Base-by-base conservation (phyloP, 805 yeast species). In the Saccharomyces mikatae region DNA sequence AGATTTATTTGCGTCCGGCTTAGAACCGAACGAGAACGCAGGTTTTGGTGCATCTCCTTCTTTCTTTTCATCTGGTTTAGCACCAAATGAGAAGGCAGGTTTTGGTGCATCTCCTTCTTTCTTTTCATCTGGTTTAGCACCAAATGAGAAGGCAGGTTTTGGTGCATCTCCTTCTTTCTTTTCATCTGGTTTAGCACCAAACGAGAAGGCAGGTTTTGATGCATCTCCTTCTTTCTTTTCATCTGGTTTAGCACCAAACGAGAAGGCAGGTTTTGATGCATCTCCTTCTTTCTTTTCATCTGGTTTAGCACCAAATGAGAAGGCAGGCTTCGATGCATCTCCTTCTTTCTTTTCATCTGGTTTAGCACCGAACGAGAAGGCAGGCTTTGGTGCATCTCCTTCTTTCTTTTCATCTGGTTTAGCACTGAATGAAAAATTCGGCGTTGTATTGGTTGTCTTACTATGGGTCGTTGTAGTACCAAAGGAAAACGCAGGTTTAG, bases 1-100 rank as follows among this genome's bases (percentile, higher is more conserved):
- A 3, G 10, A 3, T 13, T 29, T 29, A 3, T 29, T 10, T 29
- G 10, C 31, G 1, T 53, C 58, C 32, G 46, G 47, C 46, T 56
- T 59, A 8, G 63, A 49, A 13, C 62, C 62, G 50, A 60, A 64
- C 11, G 60, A 55, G 48, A 65, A 61, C 5, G 57, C 53, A 29
- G 66, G 57, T 22, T 54, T 53, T 13, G 59, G 55, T 47, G 56
- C 59, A 14, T 52, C 56, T 44, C 31, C 53, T 27, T 53, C 51
- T 48, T 55, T 56, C 29, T 50, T 50, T 17, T 36, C 31, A 24
- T 26, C 49, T 27, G 64, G 56, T 47, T 56, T 53, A 11, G 55
- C 46, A 17, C 61, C 63, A 54, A 60, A 62, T 11, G 60, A 50
- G 48, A 61, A 57, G 9, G 64, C 47, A 27, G 58, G 56, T 17